Evolutionary conservation across 805 yeast genomes (phyloP).

Genomic region (Ogataea pilisensis): DNA sequence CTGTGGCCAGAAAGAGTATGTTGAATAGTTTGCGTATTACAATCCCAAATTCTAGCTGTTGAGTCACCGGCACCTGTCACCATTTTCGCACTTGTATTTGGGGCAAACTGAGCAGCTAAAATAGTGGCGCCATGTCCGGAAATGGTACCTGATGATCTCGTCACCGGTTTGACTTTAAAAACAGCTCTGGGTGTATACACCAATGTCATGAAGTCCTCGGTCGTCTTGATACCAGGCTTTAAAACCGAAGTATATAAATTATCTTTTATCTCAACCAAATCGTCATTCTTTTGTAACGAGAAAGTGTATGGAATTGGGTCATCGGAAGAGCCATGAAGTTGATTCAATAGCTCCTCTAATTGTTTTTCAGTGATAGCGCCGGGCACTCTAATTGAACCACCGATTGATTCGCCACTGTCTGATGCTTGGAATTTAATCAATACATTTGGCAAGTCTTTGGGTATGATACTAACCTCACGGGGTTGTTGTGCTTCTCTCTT

Average conservation of each 20-base stretch:
- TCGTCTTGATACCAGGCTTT: slow-evolving; percentile 80
- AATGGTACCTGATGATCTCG: slow-evolving; percentile 87
- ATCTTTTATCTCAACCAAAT: slow-evolving; percentile 68
- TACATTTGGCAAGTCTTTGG: slow-evolving; percentile 81
- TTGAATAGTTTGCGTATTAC: slow-evolving; percentile 89
- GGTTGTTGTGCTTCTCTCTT: slow-evolving; percentile 79
- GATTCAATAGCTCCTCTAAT: slow-evolving; percentile 82
- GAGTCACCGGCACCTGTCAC: slow-evolving; percentile 96
- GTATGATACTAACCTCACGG: slow-evolving; percentile 67
- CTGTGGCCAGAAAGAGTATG: slow-evolving; percentile 77
- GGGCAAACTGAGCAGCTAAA: slow-evolving; percentile 89
- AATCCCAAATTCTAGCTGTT: slow-evolving; percentile 96
- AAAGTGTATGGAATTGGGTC: slow-evolving; percentile 91
- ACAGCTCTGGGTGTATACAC: slow-evolving; percentile 94
- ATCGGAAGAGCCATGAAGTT: slow-evolving; percentile 62
- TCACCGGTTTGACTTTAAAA: slow-evolving; percentile 86
- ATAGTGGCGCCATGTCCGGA: slow-evolving; percentile 96
- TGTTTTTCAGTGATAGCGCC: slow-evolving; percentile 83
- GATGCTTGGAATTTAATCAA: slow-evolving; percentile 86
- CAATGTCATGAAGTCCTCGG: slow-evolving; percentile 89
- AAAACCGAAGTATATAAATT: slow-evolving; percentile 76
- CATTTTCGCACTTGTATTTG: slow-evolving; percentile 77
- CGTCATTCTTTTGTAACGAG: slow-evolving; percentile 52
- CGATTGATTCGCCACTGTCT: slow-evolving; percentile 83
- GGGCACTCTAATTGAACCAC: slow-evolving; percentile 86